Conservation (phyloP, 164 flowering plant genomes). For the Warburgia ugandensis region DNA sequence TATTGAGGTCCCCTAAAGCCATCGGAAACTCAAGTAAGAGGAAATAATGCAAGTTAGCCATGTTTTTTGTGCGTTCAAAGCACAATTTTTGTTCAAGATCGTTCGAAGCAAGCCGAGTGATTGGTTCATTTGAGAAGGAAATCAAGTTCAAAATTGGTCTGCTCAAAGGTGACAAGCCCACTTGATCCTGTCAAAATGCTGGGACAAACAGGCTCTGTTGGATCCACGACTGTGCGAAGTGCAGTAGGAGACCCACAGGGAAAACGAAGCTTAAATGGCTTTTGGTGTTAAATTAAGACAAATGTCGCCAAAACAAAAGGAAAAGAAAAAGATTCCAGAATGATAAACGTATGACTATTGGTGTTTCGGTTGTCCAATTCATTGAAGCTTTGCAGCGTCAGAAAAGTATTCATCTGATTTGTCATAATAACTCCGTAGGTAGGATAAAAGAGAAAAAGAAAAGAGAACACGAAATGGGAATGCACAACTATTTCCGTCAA, state of each 20-base stretch:
- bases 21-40: constrained; percentile 6
- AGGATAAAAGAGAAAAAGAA: not conserved
- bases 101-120: no score
- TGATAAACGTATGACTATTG: constrained; percentile 1
- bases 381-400: constrained; percentile 16
- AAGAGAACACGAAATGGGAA: constrained; percentile 1
- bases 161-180: constrained; percentile 55
- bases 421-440: constrained; percentile 7
- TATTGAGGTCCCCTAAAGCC: constrained; percentile 24
- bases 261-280: not conserved
- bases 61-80: constrained; percentile 7
- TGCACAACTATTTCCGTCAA: constrained; percentile 3
- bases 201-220: constrained; percentile 15
- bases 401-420: constrained; percentile 23
- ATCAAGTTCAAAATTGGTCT: constrained; percentile 44
- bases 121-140: no score
- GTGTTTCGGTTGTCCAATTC: constrained; percentile 9
- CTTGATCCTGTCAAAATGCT: constrained; percentile 26
- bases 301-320: not conserved
- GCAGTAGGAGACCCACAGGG: constrained; percentile 24
- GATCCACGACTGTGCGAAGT: constrained; percentile 27
- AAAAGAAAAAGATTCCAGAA: constrained; percentile 1
- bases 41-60: constrained; percentile 13
- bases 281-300: no score
- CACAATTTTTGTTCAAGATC: no score